phyloP scores from a whole-genome alignment of 768 basidiomycete genomes.

The Termitomyces bulborhizus region DNA sequence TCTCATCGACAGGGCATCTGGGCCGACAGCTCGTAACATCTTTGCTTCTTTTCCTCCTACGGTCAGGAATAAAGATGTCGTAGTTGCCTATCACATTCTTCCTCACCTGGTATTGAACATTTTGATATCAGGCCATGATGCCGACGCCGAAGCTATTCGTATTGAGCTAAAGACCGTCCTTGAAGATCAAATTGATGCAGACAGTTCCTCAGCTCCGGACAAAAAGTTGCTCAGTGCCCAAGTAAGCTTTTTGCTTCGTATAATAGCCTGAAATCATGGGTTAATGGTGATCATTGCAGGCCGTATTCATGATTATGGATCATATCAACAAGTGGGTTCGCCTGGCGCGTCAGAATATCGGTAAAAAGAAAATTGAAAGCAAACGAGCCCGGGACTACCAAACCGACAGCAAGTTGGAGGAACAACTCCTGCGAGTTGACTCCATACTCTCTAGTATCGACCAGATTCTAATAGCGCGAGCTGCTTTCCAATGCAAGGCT shows the following conservation, averaged over 20 bases:
- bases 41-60: slow-evolving; percentile 77
- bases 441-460: slow-evolving; percentile 80
- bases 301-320: slow-evolving; percentile 90
- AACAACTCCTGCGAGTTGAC: slow-evolving; percentile 68
- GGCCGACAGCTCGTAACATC: slow-evolving; percentile 52
- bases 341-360: slow-evolving; percentile 60
- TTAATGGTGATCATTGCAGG: slow-evolving; percentile 36
- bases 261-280: not conserved
- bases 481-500: slow-evolving; percentile 91
- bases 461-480: slow-evolving; percentile 83
- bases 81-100: slow-evolving; percentile 87
- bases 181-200: slow-evolving; percentile 73
- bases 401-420: slow-evolving; percentile 35
- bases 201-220: slow-evolving; percentile 57
- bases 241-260: slow-evolving; percentile 35
- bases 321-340: slow-evolving; percentile 90
- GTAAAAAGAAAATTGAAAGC: slow-evolving; percentile 38
- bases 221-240: slow-evolving; percentile 92
- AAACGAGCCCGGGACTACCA: slow-evolving; percentile 41
- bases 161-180: slow-evolving; percentile 77
- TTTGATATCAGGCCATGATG: slow-evolving; percentile 66
- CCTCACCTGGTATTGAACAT: slow-evolving; percentile 89
- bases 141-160: slow-evolving; percentile 59
- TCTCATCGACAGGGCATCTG: slow-evolving; percentile 64
- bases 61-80: slow-evolving; percentile 82